Base-by-base conservation (phyloP, 495 filamentous ascomycete genomes). In the Aspergillus haitiensis region DNA sequence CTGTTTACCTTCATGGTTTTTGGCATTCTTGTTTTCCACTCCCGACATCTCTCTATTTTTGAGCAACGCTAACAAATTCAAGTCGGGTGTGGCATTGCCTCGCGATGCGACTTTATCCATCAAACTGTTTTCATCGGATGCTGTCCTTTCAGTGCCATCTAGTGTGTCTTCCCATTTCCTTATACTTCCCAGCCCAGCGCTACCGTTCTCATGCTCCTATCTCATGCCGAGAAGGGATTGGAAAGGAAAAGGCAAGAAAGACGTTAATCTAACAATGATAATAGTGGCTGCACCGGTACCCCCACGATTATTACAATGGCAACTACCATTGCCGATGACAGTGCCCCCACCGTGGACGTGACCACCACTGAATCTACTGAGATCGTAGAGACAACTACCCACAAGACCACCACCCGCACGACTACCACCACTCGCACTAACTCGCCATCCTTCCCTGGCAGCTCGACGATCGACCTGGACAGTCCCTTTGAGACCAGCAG, bases 81-180 rank as follows among this genome's bases (percentile, higher is more conserved):
- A 55, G 58, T 55, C 11, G 51, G 50, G 1, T 55, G 51, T 31
- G 42, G 51, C 3, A 9, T 60, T 6, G 8, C 18, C n/a, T 35
- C 46, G 18, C 39, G 49, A 15, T 59, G 57, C 42, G n/a, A 60
- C 6, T 60, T 60, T 31, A 10, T 47, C 6, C 27, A 21, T 21
- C 51, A 52, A 16, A 60, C 48, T 40, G 58, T 60, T 0, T 60
- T 60, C 16, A 50, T 60, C 51, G 58, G 58, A 32, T 60, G 58
- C 13, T 60, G 58, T 52, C 18, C 48, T 7, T n/a, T 47, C 0
- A 37, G 48, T 49, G 53, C 33, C 16, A 50, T 60, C 44, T 16
- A 46, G 42, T 15, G 21, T 27, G 21, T 27, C 21, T 27, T 27
- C 21, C 21, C 21, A 27, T 27, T 27, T 27, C 21, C 21, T 27